phyloP scores from a whole-genome alignment of 345 rosid species.

The Hirschfeldia incana region DNA sequence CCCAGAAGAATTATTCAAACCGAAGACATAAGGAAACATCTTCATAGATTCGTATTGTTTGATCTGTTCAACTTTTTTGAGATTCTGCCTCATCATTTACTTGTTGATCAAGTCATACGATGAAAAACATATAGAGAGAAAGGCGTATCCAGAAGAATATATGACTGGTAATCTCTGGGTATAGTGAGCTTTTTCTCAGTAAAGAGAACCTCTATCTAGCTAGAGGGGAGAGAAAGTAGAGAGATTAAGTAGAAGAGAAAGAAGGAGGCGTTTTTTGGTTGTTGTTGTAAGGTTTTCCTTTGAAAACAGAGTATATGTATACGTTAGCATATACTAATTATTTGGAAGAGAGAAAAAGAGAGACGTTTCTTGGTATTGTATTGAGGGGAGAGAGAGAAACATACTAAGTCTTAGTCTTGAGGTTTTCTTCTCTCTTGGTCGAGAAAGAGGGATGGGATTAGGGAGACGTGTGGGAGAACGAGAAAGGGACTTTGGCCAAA shows the following conservation, averaged over 20 bases:
- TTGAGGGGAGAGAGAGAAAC: neutral
- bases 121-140: neutral
- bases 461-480: conserved; percentile 41
- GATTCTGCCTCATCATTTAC: conserved; percentile 21
- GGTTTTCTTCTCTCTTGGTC: conserved; percentile 8
- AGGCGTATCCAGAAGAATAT: neutral
- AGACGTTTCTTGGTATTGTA: conserved; percentile 5
- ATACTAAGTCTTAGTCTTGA: conserved; percentile 19
- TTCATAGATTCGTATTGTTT: conserved; percentile 19
- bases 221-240: neutral
- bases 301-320: conserved; percentile 8
- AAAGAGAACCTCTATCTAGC: neutral
- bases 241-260: conserved; percentile 7
- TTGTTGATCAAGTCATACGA: conserved; percentile 14
- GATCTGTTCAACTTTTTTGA: conserved; percentile 26
- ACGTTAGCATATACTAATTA: conserved; percentile 22
- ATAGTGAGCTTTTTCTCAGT: neutral
- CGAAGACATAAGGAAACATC: conserved; percentile 7
- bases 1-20: conserved; percentile 14
- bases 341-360: conserved; percentile 21
- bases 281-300: conserved; percentile 16
- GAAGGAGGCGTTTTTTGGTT: neutral
- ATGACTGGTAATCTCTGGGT: too few species aligned
- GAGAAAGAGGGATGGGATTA: neutral
- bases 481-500: conserved; percentile 41